These are phyloP conservation scores for Phytophthora constricta DNA, from an alignment of 352 stramenopile genomes.

Conservation along the genomic window DNA sequence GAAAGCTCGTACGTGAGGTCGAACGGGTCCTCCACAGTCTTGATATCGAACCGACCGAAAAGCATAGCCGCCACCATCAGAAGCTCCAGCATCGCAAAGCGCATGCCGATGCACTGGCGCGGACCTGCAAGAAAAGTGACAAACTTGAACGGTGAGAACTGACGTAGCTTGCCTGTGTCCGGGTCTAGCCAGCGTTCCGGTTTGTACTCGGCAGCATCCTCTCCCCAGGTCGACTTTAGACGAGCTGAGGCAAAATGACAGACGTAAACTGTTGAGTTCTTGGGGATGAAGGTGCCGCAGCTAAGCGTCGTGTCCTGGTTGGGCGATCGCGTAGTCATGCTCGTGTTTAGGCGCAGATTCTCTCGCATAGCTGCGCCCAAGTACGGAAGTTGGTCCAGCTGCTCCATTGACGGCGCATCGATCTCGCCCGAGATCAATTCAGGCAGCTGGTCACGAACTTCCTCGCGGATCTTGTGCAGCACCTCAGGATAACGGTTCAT, in stretches of 20 bases:
- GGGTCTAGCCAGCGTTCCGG: slow-evolving; percentile 69
- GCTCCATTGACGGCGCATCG: slow-evolving; percentile 45
- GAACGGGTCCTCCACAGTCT: slow-evolving; percentile 43
- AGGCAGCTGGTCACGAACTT: slow-evolving; percentile 48
- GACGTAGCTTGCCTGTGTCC: slow-evolving; percentile 34
- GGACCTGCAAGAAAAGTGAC: slow-evolving; percentile 61
- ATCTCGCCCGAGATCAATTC: slow-evolving; percentile 26
- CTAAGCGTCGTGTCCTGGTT: slow-evolving; percentile 56
- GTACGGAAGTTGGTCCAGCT: slow-evolving; percentile 60
- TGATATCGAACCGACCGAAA: slow-evolving; percentile 50
- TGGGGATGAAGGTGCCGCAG: slow-evolving; percentile 61
- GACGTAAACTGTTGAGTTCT: slow-evolving; percentile 50
- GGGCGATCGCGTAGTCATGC: slow-evolving; percentile 46
- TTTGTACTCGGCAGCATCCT: slow-evolving; percentile 56
- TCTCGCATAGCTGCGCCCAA: slow-evolving; percentile 65
- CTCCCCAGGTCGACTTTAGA: slow-evolving; percentile 50
- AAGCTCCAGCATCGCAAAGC: slow-evolving; percentile 62
- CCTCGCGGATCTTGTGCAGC: slow-evolving; percentile 43
- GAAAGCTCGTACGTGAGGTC: slow-evolving; percentile 44
- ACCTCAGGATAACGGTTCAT: slow-evolving; percentile 73
- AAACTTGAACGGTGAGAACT: slow-evolving; percentile 56
- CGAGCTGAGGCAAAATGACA: slow-evolving; percentile 54
- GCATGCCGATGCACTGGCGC: slow-evolving; percentile 66
- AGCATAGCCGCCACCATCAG: slow-evolving; percentile 53
- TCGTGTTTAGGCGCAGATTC: slow-evolving; percentile 66